Evolutionary conservation across 2,329 filamentous ascomycete genomes (phyloP).

Genomic region (Didymella arachidicola): DNA sequence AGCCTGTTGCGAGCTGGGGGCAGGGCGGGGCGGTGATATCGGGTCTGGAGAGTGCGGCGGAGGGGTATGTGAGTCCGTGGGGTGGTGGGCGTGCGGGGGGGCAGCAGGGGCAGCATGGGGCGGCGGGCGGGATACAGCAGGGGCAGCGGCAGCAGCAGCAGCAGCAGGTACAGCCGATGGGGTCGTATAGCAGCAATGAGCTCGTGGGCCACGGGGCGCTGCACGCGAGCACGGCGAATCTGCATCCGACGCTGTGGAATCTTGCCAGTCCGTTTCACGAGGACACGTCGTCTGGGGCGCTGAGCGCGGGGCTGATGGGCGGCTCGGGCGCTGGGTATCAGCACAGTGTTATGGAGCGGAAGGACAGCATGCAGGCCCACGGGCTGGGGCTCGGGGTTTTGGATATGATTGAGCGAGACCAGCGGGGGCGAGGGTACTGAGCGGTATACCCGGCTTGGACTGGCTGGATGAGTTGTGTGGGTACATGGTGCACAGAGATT

Average conservation of each 20-base stretch:
- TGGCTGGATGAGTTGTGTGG: neutral
- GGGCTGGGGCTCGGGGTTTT: constrained; percentile 24
- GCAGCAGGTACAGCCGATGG: neutral
- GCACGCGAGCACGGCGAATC: constrained; percentile 8
- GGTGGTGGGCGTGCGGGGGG: too few species aligned
- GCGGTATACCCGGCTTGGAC: too few species aligned
- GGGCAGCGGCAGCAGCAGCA: neutral
- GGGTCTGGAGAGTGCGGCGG: constrained; percentile 1
- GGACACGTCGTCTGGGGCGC: constrained; percentile 13
- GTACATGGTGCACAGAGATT: neutral
- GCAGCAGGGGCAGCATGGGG: neutral
- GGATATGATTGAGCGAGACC: constrained; percentile 35
- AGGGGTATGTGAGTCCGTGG: constrained; percentile 9
- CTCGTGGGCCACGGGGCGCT: constrained; percentile 2
- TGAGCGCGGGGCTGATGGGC: neutral
- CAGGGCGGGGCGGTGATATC: constrained; percentile 2
- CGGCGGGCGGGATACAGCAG: too few species aligned
- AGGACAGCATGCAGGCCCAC: constrained; percentile 16
- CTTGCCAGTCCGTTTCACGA: constrained; percentile 39
- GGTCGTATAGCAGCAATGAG: neutral
- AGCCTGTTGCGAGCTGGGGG: constrained; percentile 4
- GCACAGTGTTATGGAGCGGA: constrained; percentile 12
- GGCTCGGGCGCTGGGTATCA: constrained; percentile 6
- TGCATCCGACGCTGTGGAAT: constrained; percentile 35
- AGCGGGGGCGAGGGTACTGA: constrained; percentile 26